Evolutionary conservation across 2,329 filamentous ascomycete species (phyloP), one percentile per base, ranked within the genome.

Genomic region (Penicillium sp.): DNA sequence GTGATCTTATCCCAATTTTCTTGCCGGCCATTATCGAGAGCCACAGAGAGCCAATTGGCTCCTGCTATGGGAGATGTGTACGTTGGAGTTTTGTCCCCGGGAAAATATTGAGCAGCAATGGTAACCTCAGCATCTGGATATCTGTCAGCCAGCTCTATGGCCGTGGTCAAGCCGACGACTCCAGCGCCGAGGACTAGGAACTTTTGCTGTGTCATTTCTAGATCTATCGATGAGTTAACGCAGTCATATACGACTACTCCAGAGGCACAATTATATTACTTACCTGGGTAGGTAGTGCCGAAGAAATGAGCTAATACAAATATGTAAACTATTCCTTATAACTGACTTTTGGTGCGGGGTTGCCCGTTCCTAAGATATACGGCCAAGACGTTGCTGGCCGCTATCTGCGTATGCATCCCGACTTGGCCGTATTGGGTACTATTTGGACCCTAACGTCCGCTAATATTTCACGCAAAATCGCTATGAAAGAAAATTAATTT

Each of bases 161-260:
- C 48, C 28, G 48, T 51, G 14, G 48, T 51, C 8, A 51, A 26
- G 8, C 48, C 48, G 40, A 51, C 40, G 3, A 51, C 35, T 26
- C 48, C 48, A 18, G 48, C 35, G 12, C 48, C 48, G 40, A 51
- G 20, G 48, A 51, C 35, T 9, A 51, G n/a, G 40, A 43, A 43
- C 2, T 5, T 20, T 21, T 14, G 40, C 18, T 43, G 40, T 43
- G 40, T 18, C 40, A 43, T 43, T 43, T 6, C 7, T 42, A n/a
- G n/a, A 21, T 38, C n/a, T 6, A 11, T 30, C 28, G 33, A n/a
- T 9, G 30, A 33, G 12, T 3, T 12, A 33, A 33, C 12, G 30
- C 30, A 33, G 3, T 33, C 3, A 14, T 33, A 9, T 33, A 33
- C 3, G 12, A 33, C 8, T 33, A 33, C 30, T 33, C 9, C 14